Conservation (phyloP, 2,329 filamentous ascomycete genomes). For the Verticillium isaacii region DNA sequence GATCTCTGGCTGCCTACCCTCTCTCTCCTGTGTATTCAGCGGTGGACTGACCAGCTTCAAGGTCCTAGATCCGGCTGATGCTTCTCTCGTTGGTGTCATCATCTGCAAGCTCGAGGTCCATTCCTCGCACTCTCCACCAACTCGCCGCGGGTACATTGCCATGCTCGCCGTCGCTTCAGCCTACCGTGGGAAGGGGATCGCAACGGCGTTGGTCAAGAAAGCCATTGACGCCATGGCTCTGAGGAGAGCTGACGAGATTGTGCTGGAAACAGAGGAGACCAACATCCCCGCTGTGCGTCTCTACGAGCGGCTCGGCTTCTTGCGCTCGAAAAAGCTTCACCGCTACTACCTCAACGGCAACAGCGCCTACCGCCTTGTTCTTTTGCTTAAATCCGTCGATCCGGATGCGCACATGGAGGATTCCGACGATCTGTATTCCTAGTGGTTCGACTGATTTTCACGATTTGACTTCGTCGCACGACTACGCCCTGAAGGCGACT, state of each 20-base stretch:
- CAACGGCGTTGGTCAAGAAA: constrained; percentile 79
- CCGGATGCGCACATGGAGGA: constrained; percentile 31
- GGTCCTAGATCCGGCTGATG: constrained; percentile 56
- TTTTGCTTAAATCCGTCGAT: constrained; percentile 63
- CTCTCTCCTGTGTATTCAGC: not conserved
- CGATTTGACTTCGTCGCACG: not conserved
- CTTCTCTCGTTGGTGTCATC: constrained; percentile 78
- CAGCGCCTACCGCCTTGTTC: constrained; percentile 82
- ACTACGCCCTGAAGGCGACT: not conserved
- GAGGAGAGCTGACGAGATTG: constrained; percentile 84
- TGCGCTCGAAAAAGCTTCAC: constrained; percentile 88
- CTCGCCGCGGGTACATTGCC: constrained; percentile 88
- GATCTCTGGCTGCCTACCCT: not conserved
- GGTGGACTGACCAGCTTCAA: constrained; percentile 20
- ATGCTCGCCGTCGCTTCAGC: constrained; percentile 90
- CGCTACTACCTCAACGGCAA: constrained; percentile 96
- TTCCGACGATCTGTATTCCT: constrained; percentile 22
- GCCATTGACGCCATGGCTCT: constrained; percentile 88
- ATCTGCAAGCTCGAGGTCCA: constrained; percentile 93
- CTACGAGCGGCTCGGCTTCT: constrained; percentile 88
- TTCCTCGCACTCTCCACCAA: constrained; percentile 69
- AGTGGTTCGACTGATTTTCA: not conserved
- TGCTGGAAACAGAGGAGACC: constrained; percentile 91
- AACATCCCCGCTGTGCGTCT: constrained; percentile 87
- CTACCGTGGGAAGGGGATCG: constrained; percentile 81